phyloP scores from a whole-genome alignment of 176 grass and related monocot genomes.

The Thinopyrum elongatum region DNA sequence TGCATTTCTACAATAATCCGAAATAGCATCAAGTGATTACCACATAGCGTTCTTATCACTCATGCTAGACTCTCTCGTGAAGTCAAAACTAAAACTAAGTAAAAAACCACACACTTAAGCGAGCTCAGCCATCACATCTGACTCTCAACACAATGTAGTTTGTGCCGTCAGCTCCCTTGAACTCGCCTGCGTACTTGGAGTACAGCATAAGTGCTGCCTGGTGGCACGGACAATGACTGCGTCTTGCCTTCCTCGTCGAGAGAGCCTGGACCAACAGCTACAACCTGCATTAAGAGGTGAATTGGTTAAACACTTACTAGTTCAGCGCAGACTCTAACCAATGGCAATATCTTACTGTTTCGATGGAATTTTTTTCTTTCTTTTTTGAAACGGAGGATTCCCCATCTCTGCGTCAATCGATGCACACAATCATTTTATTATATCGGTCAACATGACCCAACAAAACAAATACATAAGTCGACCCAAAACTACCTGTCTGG shows the following conservation, averaged over 20 bases:
- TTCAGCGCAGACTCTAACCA: background rate
- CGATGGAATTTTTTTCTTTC: background rate
- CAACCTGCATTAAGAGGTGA: constrained; percentile 29
- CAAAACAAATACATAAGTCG: too few relatives aligned
- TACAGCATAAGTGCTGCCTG: constrained; percentile 54
- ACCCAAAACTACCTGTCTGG: too few relatives aligned
- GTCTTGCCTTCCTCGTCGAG: constrained; percentile 76
- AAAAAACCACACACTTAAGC: constrained; percentile 8
- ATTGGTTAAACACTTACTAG: background rate
- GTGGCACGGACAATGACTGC: constrained; percentile 36
- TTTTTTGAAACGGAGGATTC: too few relatives aligned
- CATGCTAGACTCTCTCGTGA: background rate
- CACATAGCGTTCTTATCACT: constrained; percentile 15
- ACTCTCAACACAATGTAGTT: constrained; percentile 70
- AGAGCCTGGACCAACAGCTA: constrained; percentile 67
- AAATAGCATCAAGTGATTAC: background rate
- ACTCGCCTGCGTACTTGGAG: constrained; percentile 78
- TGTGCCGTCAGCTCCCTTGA: constrained; percentile 58
- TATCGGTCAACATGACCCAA: too few relatives aligned
- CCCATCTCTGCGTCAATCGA: too few relatives aligned
- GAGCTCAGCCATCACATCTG: constrained; percentile 71
- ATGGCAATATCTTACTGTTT: constrained; percentile 44
- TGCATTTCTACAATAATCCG: background rate
- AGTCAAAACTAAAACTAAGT: background rate
- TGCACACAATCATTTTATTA: too few relatives aligned